Evolutionary conservation across 768 basidiomycete genomes (phyloP), one percentile per base, ranked within the genome.

Genomic region (Pleurotus djamor): DNA sequence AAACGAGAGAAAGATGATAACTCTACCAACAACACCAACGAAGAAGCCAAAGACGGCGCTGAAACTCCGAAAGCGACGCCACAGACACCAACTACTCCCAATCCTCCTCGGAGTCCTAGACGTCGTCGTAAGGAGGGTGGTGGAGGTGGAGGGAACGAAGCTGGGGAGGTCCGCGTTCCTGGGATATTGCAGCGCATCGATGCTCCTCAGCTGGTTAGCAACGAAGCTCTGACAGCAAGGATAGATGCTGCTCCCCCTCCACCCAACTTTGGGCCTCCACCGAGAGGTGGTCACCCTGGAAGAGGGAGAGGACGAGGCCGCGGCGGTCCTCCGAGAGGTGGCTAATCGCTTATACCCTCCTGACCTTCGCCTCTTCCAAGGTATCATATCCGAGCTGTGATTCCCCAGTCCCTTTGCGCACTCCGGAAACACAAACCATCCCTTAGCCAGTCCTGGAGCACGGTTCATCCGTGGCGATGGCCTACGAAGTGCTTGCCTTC

Each of bases 101-200:
- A 57, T 13, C 28, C 52, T 32, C 60, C 65, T 6, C 16, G 59
- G 13, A 62, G 63, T 9, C 60, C 61, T 2, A 58, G 61, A 32
- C 58, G 59, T 14, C 57, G 65, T 17, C 48, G 52, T n/a, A 63
- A 60, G 37, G 58, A 64, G 43, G 36, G 48, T 12, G 58, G 38
- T 54, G 58, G 28, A 55, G 58, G 17, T 13, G 54, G 33, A 58
- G 28, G 50, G 43, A 48, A 32, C 28, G 48, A 58, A 5, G 34
- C 51, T 8, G 36, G 64, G 4, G 71, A 69, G 52, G 66, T 73
- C 0, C 49, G 49, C 8, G 54, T 56, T 9, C 72, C 72, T 1
- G 67, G 65, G 14, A 74, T 76, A 32, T 58, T 75, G 57, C 71
- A 72, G 52, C 71, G 73, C 17, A 52, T 61, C 3, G 70, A 71